These are phyloP conservation scores for Panicum miliaceum DNA, from an alignment of 176 grass and related monocot species.

Conservation along the genomic window DNA sequence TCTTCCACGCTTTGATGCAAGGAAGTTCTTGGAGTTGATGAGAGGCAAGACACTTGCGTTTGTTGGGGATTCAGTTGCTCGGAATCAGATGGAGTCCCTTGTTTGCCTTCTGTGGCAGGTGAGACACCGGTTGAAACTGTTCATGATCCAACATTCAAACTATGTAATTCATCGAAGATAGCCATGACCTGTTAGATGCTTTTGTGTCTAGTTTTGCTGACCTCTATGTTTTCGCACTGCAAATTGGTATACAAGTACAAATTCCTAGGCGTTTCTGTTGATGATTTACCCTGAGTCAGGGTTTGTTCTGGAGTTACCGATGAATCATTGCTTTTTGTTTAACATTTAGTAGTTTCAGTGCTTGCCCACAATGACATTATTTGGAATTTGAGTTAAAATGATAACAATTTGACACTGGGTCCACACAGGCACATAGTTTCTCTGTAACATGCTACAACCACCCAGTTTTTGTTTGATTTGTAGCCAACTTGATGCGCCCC, in stretches of 20 bases:
- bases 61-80: constrained; percentile 88
- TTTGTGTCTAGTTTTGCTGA: constrained; percentile 2
- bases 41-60: constrained; percentile 91
- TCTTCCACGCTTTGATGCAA: constrained; percentile 77
- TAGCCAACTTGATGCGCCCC: neutral
- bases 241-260: neutral
- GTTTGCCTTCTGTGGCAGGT: constrained; percentile 96
- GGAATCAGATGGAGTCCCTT: constrained; percentile 97
- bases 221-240: neutral
- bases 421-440: neutral
- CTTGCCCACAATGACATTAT: neutral
- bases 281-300: neutral
- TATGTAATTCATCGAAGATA: neutral
- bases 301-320: neutral
- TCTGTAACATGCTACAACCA: neutral
- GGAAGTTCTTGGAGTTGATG: constrained; percentile 92
- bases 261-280: constrained; percentile 18
- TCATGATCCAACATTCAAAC: neutral
- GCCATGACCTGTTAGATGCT: neutral
- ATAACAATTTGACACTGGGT: neutral
- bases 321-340: neutral
- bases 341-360: neutral
- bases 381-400: neutral
- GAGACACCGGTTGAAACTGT: constrained; percentile 23
- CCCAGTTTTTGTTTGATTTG: neutral